Base-by-base conservation (phyloP, 768 basidiomycete genomes). In the Mycena crocata region DNA sequence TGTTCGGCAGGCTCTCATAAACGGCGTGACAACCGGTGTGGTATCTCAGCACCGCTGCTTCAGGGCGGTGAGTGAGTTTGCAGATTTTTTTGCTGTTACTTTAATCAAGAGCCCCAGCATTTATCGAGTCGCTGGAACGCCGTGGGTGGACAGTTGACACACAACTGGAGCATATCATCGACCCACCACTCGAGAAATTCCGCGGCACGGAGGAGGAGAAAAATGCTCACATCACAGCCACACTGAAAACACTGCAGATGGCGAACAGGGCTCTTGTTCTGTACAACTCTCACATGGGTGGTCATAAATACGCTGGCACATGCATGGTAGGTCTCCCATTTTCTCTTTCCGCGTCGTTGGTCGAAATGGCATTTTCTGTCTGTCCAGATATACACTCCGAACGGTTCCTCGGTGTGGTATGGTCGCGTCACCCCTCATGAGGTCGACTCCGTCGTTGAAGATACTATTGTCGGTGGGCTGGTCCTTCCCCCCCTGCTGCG, bases 1-100 rank as follows among this genome's bases (percentile, higher is more conserved):
- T n/a, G n/a, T n/a, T n/a, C n/a, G n/a, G n/a, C n/a, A 96, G 95
- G 96, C 77, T 97, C 96, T 3, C 97, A 99, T 79, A 95, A 95
- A 80, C 87, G 87, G 72, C 85, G 96, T 26, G 97, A 98, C 79
- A 96, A 95, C 75, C 89, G 95, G 64, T 99, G 97, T 78, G 87
- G 87, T 30, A 90, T 98, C 50, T 89, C 92, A 14, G 94, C 95
- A 4, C 93, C 93, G 2, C 89, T 92, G 72, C 88, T 98, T 24
- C 90, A 92, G 74, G 85, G 90, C 71, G 85, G 93, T 93, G 67
- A 68, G 82, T 79, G 66, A 55, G 52, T 62, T 55, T n/a, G 57
- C 46, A 10, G 5, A 2, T 31, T 21, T 12, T 39, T 42, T 23
- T 3, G 32, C 2, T 4, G 14, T 54, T 52, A 34, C 26, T 57